Percentiles rank a stretch among this genome's conserved stretches.
Evolutionary conservation across 495 filamentous ascomycete species (phyloP).

Genomic region (Parathielavia hyrcaniae): DNA sequence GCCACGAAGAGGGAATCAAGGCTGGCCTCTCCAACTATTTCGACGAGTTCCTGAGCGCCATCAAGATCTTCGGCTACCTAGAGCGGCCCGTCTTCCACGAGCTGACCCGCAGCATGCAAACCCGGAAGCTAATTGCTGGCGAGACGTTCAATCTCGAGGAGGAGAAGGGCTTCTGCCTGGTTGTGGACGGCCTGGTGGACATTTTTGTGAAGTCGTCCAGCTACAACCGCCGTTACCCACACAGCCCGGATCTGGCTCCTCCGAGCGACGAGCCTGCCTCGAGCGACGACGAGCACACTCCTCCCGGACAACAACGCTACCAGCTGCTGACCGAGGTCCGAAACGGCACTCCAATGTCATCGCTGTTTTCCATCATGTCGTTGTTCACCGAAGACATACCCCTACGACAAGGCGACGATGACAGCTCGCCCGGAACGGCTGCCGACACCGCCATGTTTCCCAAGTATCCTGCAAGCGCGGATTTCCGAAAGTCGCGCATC

Average conservation of each 20-base stretch:
- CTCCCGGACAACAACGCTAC: conserved; percentile 62
- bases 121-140: conserved; percentile 87
- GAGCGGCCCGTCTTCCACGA: conserved; percentile 97
- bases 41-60: conserved; percentile 97
- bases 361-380: conserved; percentile 91
- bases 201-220: conserved; percentile 93
- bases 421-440: conserved; percentile 33
- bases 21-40: conserved; percentile 88
- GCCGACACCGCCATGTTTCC: conserved; percentile 23
- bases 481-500: conserved; percentile 41
- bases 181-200: conserved; percentile 94
- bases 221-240: conserved; percentile 38
- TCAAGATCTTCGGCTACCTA: conserved; percentile 97
- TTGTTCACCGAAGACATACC: conserved; percentile 94
- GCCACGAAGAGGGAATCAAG: conserved; percentile 83
- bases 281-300: conserved; percentile 57
- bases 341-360: conserved; percentile 98
- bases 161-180: conserved; percentile 95
- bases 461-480: conserved; percentile 40
- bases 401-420: conserved; percentile 59
- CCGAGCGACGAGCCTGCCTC: conserved; percentile 41
- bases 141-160: conserved; percentile 93
- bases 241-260: conserved; percentile 14
- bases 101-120: conserved; percentile 96
- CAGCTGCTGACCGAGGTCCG: conserved; percentile 95